Base-by-base conservation (phyloP, 2,329 filamentous ascomycete species). In the Ophiosphaerella narmari region DNA sequence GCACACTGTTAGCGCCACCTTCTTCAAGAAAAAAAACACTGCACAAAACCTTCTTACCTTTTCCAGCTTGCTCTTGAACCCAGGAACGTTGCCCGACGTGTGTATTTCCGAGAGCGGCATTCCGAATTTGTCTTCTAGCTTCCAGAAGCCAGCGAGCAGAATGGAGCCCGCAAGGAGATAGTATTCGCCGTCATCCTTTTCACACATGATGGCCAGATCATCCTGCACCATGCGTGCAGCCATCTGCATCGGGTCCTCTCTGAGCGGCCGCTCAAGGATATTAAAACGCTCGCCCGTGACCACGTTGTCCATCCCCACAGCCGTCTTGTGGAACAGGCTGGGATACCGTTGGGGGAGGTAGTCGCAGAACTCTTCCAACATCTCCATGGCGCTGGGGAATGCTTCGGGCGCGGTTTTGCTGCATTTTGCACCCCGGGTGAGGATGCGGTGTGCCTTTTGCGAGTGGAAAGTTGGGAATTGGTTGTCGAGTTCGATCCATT, bases 401-500 rank as follows among this genome's bases (percentile, higher is more conserved):
- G 88, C 89, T 54, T 88, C 82, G 0, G 88, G 86, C 2, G 85
- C 82, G 0, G 89, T 93, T 12, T 74, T 74, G 65, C 84, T 86
- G 74, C 88, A 90, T 69, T 87, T 89, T 0, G 72, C 54, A 0
- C 85, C 88, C 0, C 90, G 82, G 55, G 89, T 84, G 12, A 68
- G 63, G 40, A 95, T 89, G 1, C 90, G 83, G 12, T 76, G 75
- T 1, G 82, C 80, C 73, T 95, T 95, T 57, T 87, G 82, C 29
- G 80, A 80, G 72, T 95, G 89, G 68, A 80, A 95, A 45, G 82
- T 83, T 1, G 85, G 80, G 68, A 84, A 95, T 39, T 92, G 82
- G 65, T 88, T 92, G 73, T 95, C 91, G 23, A 95, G 82, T 73
- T 95, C 89, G 64, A 93, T 91, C 89, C 89, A 92, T 48, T 91